phyloP scores from a whole-genome alignment of 768 basidiomycete genomes.

The Hirschioporus abietinus region DNA sequence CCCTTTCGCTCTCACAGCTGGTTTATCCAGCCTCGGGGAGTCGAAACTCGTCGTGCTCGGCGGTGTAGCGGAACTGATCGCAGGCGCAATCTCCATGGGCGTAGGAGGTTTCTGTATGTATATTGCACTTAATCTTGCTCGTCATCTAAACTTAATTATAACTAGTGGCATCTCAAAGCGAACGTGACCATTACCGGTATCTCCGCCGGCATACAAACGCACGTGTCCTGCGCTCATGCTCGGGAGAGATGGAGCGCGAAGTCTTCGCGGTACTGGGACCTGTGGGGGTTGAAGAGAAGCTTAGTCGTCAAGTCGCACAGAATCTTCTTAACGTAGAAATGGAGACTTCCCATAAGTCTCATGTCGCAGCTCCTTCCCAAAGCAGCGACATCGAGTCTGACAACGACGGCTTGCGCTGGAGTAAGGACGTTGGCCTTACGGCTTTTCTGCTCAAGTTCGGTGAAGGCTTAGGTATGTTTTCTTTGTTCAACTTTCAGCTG shows the following conservation, averaged over 20 bases:
- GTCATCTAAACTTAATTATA: constrained; percentile 11
- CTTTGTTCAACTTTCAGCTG: not conserved
- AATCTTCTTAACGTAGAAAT: constrained; percentile 66
- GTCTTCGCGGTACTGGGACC: constrained; percentile 84
- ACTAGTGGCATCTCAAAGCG: constrained; percentile 81
- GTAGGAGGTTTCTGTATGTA: constrained; percentile 81
- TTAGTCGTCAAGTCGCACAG: constrained; percentile 74
- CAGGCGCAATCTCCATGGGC: constrained; percentile 97
- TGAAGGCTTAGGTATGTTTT: constrained; percentile 72
- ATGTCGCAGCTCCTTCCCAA: constrained; percentile 15
- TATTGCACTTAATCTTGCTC: not conserved
- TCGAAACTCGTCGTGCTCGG: constrained; percentile 91
- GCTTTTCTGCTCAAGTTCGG: constrained; percentile 95
- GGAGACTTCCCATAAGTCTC: constrained; percentile 22
- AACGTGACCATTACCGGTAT: constrained; percentile 91
- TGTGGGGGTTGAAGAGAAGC: constrained; percentile 80
- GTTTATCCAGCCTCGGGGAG: constrained; percentile 82
- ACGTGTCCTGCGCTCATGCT: constrained; percentile 84
- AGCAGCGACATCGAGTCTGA: constrained; percentile 4
- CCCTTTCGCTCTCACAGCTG: constrained; percentile 87
- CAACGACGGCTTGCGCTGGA: constrained; percentile 45
- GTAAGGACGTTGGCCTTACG: constrained; percentile 78
- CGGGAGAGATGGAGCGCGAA: constrained; percentile 95
- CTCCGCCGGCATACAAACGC: constrained; percentile 66
- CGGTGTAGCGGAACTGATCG: constrained; percentile 92